Base-by-base conservation (phyloP, 768 basidiomycete species). In the Lactifluus hygrophoroides region DNA sequence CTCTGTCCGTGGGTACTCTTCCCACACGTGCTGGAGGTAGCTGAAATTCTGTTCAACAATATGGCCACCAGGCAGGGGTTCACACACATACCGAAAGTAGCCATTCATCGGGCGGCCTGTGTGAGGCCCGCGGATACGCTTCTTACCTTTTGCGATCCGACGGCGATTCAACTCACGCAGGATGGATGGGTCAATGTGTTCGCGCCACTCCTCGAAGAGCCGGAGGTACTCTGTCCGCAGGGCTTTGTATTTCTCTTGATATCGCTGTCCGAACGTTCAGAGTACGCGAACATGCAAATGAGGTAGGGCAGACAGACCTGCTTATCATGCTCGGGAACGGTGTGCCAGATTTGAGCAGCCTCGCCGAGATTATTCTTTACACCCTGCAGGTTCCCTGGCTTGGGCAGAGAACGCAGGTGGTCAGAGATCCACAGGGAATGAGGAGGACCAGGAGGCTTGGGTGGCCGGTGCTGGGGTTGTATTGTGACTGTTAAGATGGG, bases 91-190 rank as follows among this genome's bases (percentile, higher is more conserved):
- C 60, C 57, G 60, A 17, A 49, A 0, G 27, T 10, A 61, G 11
- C 44, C 19, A 14, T 10, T 1, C 17, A 49, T 0, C 10, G 60
- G 60, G 25, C 57, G 48, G 25, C 16, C 23, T 5, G 0, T 1
- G 11, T 9, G 0, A 25, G 23, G 37, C 32, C 37, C 28, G 5
- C 50, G 57, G 23, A 58, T 53, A 49, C 51, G 57, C 1, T 0
- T 0, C 10, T 0, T 34, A 19, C 60, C 45, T 19, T 35, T 58
- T 14, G 28, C n/a, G 5, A 11, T 9, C 7, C 57, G 30, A 5
- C 45, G 57, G 54, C 57, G 60, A 58, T 61, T 61, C 51, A 61
- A 6, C 46, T 58, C 57, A 11, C 32, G 38, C n/a, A 61, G 17
- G 19, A 53, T n/a, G 21, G 2, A n/a, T 23, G 50, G 56, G 40